Base-by-base conservation (phyloP, 257 asterid genomes). In the Parsonsia alboflavescens region DNA sequence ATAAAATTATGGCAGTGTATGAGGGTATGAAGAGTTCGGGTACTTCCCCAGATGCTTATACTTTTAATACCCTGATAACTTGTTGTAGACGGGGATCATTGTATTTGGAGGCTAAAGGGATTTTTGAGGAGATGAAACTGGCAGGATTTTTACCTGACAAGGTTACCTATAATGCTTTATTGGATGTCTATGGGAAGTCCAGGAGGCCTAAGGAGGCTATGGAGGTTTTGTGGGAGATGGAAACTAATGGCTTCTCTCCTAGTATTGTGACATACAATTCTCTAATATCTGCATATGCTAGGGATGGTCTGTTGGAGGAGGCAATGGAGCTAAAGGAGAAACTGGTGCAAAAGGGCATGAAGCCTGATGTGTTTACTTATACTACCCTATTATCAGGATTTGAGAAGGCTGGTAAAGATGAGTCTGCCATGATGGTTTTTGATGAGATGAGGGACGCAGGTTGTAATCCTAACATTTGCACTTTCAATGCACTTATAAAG, bases 381-480 rank as follows among this genome's bases (percentile, higher is more conserved):
- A 94, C 99, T 4, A 94, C 99, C 2, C 77, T 94, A 57, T 79
- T 94, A 41, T 94, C 99, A 0, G 99, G 99, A 63, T 94, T 86
- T 75, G 97, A 94, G 85, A 90, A 92, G 86, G 92, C 97, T 28
- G 99, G 97, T 28, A 94, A 88, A 83, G 97, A 94, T 72, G 96
- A 86, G 78, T 80, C 88, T 7, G 98, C 98, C 2, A 86, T 88
- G 90, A 85, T 81, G 85, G 77, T 90, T 49, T 91, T 88, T 57
- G 85, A 90, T 61, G 97, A 93, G 82, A 93, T 93, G 98, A 81
- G 78, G 58, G 48, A 63, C 76, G 77, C 80, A 2, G 95, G 92
- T 16, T 90, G 96, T 79, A 88, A 80, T 49, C 97, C 99, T 16
- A 94, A 94, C 83, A 94, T 92, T 48, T 94, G 96, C 82, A 94